Base-by-base conservation (phyloP, 2,329 filamentous ascomycete species). In the Paracoccidioides brasiliensis region DNA sequence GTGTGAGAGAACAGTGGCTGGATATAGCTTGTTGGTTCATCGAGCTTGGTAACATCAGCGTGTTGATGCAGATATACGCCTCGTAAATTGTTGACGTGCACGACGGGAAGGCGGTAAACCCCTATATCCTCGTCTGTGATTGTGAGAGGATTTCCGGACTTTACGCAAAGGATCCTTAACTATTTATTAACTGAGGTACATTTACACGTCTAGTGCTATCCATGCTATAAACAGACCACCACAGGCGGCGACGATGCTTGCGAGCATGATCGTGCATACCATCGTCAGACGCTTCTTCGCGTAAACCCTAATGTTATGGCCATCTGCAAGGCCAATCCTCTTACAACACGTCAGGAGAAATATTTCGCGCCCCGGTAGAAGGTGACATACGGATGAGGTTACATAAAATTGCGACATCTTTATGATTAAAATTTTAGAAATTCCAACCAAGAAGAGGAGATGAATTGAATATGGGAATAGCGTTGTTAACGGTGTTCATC, bases 151-250 rank as follows among this genome's bases (percentile, higher is more conserved):
- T 79, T 78, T 6, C 78, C 78, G 1, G 75, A 77, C 58, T 80
- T 80, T 56, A 78, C 75, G 2, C 74, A 76, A 1, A 80, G 66
- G 33, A 80, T 74, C 12, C 72, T 69, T 38, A 22, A 6, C 41
- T 14, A 6, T 30, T 22, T 45, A 45, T 58, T 5, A 61, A 53
- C 44, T 10, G 45, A 15, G 3, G 28, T 42, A 12, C 46, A 32
- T n/a, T 12, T 10, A 6, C 28, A 28, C 5, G 38, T 22, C 33
- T 12, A 32, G n/a, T n/a, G n/a, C 76, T 69, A 62, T 80, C 78
- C 41, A 80, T 66, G 59, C 76, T 79, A 61, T 80, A 80, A 1
- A 80, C 73, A 37, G 75, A 78, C 78, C 78, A 80, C 78, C 78
- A 80, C 3, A 78, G 71, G 6, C 77, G 71, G 6, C 78, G 72